Evolutionary conservation across 306 rosid species (phyloP).

Genomic region (Aeschynomene evenia): DNA sequence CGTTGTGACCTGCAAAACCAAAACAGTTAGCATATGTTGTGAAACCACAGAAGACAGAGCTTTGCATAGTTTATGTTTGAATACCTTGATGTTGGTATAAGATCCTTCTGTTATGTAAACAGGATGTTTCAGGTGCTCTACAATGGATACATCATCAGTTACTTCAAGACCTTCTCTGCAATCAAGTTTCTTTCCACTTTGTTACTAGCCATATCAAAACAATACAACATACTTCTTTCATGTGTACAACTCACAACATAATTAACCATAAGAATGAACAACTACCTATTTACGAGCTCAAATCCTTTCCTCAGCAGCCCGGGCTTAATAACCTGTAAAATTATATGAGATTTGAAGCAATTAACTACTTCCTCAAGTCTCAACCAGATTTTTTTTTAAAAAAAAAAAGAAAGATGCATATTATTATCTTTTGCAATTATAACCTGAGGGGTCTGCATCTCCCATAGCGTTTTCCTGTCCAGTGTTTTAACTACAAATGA

Average conservation of each 20-base stretch:
- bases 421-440: conserved; percentile 8
- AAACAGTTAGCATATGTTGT: too few species aligned
- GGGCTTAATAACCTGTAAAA: conserved; percentile 74
- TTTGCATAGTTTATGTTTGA: conserved; percentile 2
- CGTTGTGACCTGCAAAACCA: conserved; percentile 88
- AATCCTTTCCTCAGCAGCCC: conserved; percentile 85
- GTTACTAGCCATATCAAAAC: background rate
- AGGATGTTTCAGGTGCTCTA: conserved; percentile 82
- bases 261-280: conserved; percentile 23
- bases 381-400: too few species aligned
- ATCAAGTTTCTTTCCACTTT: background rate
- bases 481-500: conserved; percentile 82
- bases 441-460: conserved; percentile 99
- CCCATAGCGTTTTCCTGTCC: conserved; percentile 88
- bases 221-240: conserved; percentile 7
- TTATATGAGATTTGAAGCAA: conserved; percentile 19
- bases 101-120: conserved; percentile 89
- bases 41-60: background rate
- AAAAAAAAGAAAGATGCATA: conserved; percentile 16
- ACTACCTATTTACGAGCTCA: conserved; percentile 87
- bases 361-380: conserved; percentile 3
- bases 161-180: conserved; percentile 89
- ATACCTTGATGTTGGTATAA: conserved; percentile 95
- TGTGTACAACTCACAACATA: background rate
- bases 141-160: conserved; percentile 93